These are phyloP conservation scores for Arabidopsis lyrata DNA, from an alignment of 441 rosid genomes.

Conservation along the genomic window DNA sequence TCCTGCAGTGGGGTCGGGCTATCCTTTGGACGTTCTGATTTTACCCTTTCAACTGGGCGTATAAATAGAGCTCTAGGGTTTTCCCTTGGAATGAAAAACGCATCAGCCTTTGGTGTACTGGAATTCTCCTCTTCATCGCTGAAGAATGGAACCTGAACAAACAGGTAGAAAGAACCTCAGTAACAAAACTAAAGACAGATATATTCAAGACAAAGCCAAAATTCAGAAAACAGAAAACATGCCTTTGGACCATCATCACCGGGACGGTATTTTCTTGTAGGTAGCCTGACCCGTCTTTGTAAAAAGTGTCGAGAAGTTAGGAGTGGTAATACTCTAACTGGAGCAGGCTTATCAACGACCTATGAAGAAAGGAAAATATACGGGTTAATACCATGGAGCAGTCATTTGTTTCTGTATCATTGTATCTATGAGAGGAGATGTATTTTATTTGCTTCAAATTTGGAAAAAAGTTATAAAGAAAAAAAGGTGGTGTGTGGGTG, in stretches of 20 bases:
- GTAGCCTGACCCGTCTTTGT: slow-evolving; percentile 78
- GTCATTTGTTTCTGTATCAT: neutral
- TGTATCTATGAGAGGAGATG: neutral
- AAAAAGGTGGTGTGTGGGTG: neutral
- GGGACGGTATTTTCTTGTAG: slow-evolving; percentile 85
- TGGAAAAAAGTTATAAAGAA: neutral
- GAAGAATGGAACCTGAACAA: slow-evolving; percentile 88
- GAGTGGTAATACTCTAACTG: slow-evolving; percentile 80
- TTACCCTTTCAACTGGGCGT: slow-evolving; percentile 68
- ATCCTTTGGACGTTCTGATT: slow-evolving; percentile 55
- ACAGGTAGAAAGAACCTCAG: slow-evolving; percentile 19
- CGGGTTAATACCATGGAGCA: neutral
- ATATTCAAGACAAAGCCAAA: slow-evolving; percentile 29
- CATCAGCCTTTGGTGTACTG: slow-evolving; percentile 92
- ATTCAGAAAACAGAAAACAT: slow-evolving; percentile 34
- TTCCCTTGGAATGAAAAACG: slow-evolving; percentile 88
- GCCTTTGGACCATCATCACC: slow-evolving; percentile 66
- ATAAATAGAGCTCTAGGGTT: slow-evolving; percentile 91
- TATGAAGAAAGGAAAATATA: slow-evolving; percentile 22
- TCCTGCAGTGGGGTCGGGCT: slow-evolving; percentile 52
- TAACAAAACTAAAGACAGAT: slow-evolving; percentile 32
- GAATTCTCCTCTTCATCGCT: slow-evolving; percentile 84
- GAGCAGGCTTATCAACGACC: slow-evolving; percentile 81
- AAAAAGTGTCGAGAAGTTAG: slow-evolving; percentile 86
- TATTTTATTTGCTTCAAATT: neutral